These are phyloP conservation scores for Psilocybe cyanescens DNA, from an alignment of 768 basidiomycete genomes.

Conservation along the genomic window DNA sequence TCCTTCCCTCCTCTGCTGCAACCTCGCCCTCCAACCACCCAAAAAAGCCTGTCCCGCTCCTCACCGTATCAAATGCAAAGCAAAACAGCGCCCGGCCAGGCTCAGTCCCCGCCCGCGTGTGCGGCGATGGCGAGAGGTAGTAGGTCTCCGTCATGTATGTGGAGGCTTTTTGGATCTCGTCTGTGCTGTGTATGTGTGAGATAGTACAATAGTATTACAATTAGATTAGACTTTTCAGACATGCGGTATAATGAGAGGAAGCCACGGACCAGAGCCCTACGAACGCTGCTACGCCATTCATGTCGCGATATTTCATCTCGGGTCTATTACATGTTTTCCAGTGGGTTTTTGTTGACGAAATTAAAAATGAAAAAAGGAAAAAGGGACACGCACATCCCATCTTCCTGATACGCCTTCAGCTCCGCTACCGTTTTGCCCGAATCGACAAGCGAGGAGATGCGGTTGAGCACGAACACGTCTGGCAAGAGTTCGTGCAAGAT, in stretches of 20 bases:
- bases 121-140: constrained; percentile 37
- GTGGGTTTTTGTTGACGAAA: background rate
- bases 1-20: constrained; percentile 18
- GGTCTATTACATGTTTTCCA: constrained; percentile 38
- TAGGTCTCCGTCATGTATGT: constrained; percentile 77
- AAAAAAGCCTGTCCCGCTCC: constrained; percentile 51
- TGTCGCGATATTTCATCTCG: constrained; percentile 66
- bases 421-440: constrained; percentile 61
- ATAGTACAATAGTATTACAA: background rate
- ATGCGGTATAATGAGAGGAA: too few species aligned
- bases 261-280: constrained; percentile 64
- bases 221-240: background rate
- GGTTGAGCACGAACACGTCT: constrained; percentile 69
- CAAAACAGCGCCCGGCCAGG: constrained; percentile 71
- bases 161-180: constrained; percentile 78
- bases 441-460: constrained; percentile 71
- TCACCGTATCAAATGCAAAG: constrained; percentile 59
- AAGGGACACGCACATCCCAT: constrained; percentile 41
- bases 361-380: background rate
- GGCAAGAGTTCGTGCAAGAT: constrained; percentile 71
- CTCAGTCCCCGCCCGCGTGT: constrained; percentile 38
- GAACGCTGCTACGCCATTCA: constrained; percentile 71
- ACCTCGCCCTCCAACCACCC: constrained; percentile 34
- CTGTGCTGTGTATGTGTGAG: constrained; percentile 48
- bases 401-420: constrained; percentile 39